These are phyloP conservation scores for Arabidopsis suecica DNA, from an alignment of 345 rosid species.

Conservation along the genomic window DNA sequence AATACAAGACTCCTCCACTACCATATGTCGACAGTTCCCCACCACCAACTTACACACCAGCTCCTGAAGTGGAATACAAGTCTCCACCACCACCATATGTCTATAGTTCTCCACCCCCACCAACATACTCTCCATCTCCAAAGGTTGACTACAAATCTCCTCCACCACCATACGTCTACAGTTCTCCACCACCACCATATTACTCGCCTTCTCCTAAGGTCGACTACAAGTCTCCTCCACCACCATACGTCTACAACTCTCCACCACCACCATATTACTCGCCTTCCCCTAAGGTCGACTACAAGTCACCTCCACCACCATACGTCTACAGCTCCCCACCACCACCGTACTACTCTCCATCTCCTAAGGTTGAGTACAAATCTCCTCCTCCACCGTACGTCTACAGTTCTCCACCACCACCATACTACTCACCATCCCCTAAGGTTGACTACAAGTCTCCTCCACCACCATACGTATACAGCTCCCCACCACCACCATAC, in stretches of 20 bases:
- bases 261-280: slow-evolving; percentile 36
- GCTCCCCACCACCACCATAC: slow-evolving; percentile 28
- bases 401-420: slow-evolving; percentile 29
- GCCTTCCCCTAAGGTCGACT: neutral
- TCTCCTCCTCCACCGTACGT: slow-evolving; percentile 34
- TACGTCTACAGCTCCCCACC: slow-evolving; percentile 31
- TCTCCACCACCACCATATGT: slow-evolving; percentile 17
- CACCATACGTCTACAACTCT: slow-evolving; percentile 14
- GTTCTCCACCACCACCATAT: slow-evolving; percentile 28
- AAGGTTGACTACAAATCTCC: slow-evolving; percentile 11
- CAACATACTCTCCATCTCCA: slow-evolving; percentile 16
- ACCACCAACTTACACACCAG: slow-evolving; percentile 24
- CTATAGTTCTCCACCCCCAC: neutral
- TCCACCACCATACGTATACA: neutral
- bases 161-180: slow-evolving; percentile 27
- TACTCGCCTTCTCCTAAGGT: slow-evolving; percentile 22
- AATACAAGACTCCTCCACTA: slow-evolving; percentile 24
- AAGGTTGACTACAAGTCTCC: slow-evolving; percentile 14
- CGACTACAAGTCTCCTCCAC: slow-evolving; percentile 13
- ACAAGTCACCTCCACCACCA: slow-evolving; percentile 31
- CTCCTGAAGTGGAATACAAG: neutral
- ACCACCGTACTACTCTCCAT: slow-evolving; percentile 7
- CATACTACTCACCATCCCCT: slow-evolving; percentile 7
- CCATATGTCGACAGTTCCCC: slow-evolving; percentile 19
- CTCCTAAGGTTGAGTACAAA: slow-evolving; percentile 4